These are phyloP conservation scores for Lobosporangium transversale DNA, from an alignment of 192 early-diverging fungal species.

Conservation along the genomic window DNA sequence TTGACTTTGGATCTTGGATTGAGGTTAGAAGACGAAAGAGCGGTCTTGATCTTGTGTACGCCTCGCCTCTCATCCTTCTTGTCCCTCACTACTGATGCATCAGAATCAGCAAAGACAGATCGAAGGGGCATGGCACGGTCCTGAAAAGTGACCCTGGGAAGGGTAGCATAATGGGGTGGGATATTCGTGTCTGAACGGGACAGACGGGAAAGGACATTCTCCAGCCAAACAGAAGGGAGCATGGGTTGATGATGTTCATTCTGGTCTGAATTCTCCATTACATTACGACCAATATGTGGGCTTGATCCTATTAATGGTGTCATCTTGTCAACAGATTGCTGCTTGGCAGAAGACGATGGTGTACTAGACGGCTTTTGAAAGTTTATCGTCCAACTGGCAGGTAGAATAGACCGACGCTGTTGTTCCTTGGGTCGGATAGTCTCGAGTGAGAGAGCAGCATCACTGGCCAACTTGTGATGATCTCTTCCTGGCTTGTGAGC, in stretches of 20 bases:
- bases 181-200: constrained; percentile 12
- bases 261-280: constrained; percentile 23
- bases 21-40: not conserved
- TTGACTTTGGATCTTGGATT: not conserved
- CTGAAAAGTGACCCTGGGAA: constrained; percentile 20
- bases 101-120: constrained; percentile 9
- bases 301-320: not conserved
- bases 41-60: not conserved
- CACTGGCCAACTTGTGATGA: constrained; percentile 16
- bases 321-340: not conserved
- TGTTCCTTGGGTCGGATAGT: constrained; percentile 46
- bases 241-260: constrained; percentile 11
- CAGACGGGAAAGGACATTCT: constrained; percentile 21
- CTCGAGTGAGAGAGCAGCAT: constrained; percentile 26
- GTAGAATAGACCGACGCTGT: constrained; percentile 39
- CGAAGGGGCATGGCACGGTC: not conserved
- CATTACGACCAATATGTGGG: not conserved
- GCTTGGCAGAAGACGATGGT: not conserved
- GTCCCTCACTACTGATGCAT: not conserved
- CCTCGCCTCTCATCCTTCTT: not conserved
- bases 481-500: constrained; percentile 32
- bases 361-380: constrained; percentile 13
- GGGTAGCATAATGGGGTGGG: constrained; percentile 37
- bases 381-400: constrained; percentile 16
- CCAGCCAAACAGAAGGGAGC: constrained; percentile 40